Conservation (phyloP, 768 basidiomycete genomes). For the Amanita molliuscula region DNA sequence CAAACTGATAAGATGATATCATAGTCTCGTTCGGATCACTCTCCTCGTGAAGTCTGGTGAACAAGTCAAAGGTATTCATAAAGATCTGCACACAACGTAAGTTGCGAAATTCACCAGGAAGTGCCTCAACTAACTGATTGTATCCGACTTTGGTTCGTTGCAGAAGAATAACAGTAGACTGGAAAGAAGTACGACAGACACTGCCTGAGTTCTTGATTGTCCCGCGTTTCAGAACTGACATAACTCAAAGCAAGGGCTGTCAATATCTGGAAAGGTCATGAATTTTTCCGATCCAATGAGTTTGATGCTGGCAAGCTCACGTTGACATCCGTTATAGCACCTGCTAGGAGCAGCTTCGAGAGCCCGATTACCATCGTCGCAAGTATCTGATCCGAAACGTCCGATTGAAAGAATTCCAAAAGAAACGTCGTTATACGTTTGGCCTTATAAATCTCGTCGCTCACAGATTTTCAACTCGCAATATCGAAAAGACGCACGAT, state of each 20-base stretch:
- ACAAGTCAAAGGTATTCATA: constrained; percentile 53
- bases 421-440: constrained; percentile 45
- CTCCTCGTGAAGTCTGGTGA: constrained; percentile 49
- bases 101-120: neutral
- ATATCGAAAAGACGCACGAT: constrained; percentile 17
- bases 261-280: constrained; percentile 32
- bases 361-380: constrained; percentile 71
- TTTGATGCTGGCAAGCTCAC: constrained; percentile 28
- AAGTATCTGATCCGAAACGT: constrained; percentile 32
- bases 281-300: neutral
- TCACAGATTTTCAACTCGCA: neutral
- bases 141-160: constrained; percentile 65
- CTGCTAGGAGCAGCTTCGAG: constrained; percentile 76
- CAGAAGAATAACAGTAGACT: constrained; percentile 76
- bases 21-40: constrained; percentile 66
- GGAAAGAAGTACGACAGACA: constrained; percentile 83
- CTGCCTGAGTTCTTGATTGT: constrained; percentile 80
- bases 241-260: constrained; percentile 39
- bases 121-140: constrained; percentile 33
- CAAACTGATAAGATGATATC: constrained; percentile 65
- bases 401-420: constrained; percentile 17
- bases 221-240: constrained; percentile 68
- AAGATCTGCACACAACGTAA: constrained; percentile 42
- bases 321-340: constrained; percentile 61
- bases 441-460: constrained; percentile 6